These are phyloP conservation scores for Podaxis mareebaensis DNA, from an alignment of 768 basidiomycete genomes.

Conservation along the genomic window DNA sequence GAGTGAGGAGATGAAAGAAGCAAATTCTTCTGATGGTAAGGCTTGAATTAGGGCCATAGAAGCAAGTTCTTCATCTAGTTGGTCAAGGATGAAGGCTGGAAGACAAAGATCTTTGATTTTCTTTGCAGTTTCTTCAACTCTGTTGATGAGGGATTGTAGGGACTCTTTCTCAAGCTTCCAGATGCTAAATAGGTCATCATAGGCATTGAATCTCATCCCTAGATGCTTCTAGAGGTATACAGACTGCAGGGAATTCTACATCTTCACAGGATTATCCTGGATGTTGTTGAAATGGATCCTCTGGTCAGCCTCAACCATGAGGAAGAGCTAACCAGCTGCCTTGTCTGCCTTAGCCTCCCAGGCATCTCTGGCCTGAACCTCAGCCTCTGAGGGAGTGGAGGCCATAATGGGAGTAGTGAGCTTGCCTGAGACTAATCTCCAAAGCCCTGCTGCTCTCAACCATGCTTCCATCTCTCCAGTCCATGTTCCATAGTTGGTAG, in stretches of 20 bases:
- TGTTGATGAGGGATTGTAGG: constrained; percentile 1
- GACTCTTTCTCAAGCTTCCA: neutral
- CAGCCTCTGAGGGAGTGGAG: too few relatives aligned
- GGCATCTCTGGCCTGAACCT: neutral
- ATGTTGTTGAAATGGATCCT: constrained; percentile 17
- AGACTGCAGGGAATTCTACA: constrained; percentile 21
- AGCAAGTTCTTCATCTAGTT: neutral
- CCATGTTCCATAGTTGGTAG: too few relatives aligned
- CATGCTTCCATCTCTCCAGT: too few relatives aligned
- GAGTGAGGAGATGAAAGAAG: too few relatives aligned
- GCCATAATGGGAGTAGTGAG: too few relatives aligned
- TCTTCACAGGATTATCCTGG: constrained; percentile 20
- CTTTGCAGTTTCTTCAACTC: neutral
- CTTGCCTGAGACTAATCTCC: too few relatives aligned
- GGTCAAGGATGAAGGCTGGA: neutral
- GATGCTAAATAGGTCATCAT: constrained; percentile 12
- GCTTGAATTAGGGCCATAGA: neutral
- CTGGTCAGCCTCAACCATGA: constrained; percentile 19
- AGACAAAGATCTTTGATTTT: neutral
- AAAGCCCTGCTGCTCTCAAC: too few relatives aligned
- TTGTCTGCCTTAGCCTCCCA: constrained; percentile 14
- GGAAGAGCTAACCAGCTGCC: constrained; percentile 23
- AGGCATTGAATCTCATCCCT: constrained; percentile 23
- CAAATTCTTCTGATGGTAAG: too few relatives aligned
- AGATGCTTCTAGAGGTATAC: constrained; percentile 25